Percentiles rank a stretch among this genome's conserved stretches.
Conservation (phyloP, 495 filamentous ascomycete species). For the Aspergillus sclerotioniger region DNA sequence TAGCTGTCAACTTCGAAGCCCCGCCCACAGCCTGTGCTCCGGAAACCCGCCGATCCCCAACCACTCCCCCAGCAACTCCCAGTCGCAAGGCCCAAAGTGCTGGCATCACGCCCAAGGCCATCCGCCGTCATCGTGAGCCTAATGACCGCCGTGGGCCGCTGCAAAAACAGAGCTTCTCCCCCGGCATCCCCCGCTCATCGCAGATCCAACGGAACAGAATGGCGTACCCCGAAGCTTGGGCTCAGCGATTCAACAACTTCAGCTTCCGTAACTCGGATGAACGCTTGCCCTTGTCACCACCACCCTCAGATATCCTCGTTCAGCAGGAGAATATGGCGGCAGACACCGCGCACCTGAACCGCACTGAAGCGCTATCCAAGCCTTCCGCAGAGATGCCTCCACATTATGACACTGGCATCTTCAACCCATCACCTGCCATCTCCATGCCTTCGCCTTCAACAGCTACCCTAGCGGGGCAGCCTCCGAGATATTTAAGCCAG, state of each 20-base stretch:
- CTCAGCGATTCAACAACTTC: constrained; percentile 43
- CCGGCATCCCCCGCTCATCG: constrained; percentile 42
- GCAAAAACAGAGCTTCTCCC: constrained; percentile 47
- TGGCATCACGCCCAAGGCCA: constrained; percentile 41
- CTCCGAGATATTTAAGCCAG: constrained; percentile 38
- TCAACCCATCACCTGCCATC: constrained; percentile 38
- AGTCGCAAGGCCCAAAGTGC: constrained; percentile 39
- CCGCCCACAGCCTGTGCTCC: constrained; percentile 20
- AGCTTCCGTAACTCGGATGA: constrained; percentile 37
- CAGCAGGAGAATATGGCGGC: constrained; percentile 40
- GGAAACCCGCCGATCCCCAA: constrained; percentile 32
- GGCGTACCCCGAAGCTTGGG: constrained; percentile 44
- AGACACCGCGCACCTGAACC: constrained; percentile 22
- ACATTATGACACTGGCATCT: constrained; percentile 37
- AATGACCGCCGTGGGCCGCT: constrained; percentile 39
- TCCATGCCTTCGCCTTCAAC: constrained; percentile 40
- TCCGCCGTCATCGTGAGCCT: constrained; percentile 40
- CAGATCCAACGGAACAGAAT: constrained; percentile 40
- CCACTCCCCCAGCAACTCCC: constrained; percentile 46
- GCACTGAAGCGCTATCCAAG: constrained; percentile 15
- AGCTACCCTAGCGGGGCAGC: constrained; percentile 30
- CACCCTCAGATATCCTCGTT: constrained; percentile 42
- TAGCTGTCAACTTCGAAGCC: constrained; percentile 34
- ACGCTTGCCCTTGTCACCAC: constrained; percentile 44
- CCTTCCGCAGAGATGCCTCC: constrained; percentile 30